Conservation (phyloP, 495 filamentous ascomycete species). For the Podospora conica region DNA sequence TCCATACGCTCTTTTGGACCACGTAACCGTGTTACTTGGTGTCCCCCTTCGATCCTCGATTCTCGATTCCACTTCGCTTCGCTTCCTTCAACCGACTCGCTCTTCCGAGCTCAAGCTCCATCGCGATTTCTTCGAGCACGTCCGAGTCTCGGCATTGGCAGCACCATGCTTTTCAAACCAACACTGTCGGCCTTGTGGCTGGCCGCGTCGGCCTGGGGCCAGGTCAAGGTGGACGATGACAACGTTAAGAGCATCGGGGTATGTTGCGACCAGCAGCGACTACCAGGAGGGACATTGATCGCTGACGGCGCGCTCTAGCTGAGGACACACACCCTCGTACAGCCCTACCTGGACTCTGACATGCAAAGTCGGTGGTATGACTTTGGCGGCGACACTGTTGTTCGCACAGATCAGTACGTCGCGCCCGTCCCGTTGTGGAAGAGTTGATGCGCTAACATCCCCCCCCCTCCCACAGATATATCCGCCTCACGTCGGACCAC, state of each 20-base stretch:
- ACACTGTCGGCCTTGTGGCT: constrained; percentile 50
- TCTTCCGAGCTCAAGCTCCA: not conserved
- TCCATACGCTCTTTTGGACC: constrained; percentile 14
- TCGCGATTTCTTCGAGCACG: not conserved
- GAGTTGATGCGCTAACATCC: not conserved
- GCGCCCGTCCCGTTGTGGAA: not conserved
- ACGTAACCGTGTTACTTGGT: constrained; percentile 10
- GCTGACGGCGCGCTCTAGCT: constrained; percentile 43
- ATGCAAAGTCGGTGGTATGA: constrained; percentile 99
- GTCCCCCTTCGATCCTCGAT: constrained; percentile 11
- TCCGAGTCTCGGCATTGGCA: constrained; percentile 1
- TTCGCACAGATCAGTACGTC: constrained; percentile 82
- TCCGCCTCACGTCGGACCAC: constrained; percentile 85
- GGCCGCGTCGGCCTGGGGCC: constrained; percentile 45
- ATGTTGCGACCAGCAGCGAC: constrained; percentile 15
- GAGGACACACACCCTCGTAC: constrained; percentile 65
- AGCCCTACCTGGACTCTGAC: constrained; percentile 95
- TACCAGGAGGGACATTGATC: not conserved
- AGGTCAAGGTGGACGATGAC: constrained; percentile 37
- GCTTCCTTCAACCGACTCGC: not conserved
- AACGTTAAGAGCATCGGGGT: constrained; percentile 54
- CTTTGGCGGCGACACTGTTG: constrained; percentile 92
- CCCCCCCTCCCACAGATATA: constrained; percentile 54
- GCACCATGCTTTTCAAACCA: constrained; percentile 42
- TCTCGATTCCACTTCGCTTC: constrained; percentile 2